Percentiles rank a stretch among this genome's conserved stretches.
phyloP scores from a whole-genome alignment of 345 rosid species.

The Brassica carinata region DNA sequence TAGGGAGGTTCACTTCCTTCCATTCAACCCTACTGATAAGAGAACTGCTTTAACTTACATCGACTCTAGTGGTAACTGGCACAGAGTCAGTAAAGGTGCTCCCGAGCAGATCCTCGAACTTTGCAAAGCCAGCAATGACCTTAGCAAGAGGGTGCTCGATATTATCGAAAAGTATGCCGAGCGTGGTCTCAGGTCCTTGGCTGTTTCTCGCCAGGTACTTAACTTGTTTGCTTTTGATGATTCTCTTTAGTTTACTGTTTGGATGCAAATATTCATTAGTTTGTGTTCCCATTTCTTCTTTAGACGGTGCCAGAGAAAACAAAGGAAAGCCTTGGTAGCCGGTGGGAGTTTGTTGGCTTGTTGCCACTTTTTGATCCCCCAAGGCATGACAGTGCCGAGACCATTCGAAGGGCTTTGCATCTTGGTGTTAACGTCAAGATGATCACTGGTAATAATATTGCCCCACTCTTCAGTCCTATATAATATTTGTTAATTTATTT shows the following conservation, averaged over 20 bases:
- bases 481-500: background rate
- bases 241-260: background rate
- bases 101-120: constrained; percentile 86
- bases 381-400: constrained; percentile 98
- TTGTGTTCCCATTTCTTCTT: background rate
- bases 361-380: constrained; percentile 98
- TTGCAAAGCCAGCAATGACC: constrained; percentile 79
- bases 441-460: constrained; percentile 86
- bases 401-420: constrained; percentile 88
- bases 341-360: constrained; percentile 89
- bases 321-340: constrained; percentile 77
- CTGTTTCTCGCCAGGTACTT: constrained; percentile 82
- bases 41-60: constrained; percentile 86
- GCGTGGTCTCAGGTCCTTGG: constrained; percentile 94
- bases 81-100: constrained; percentile 85
- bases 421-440: constrained; percentile 96
- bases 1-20: constrained; percentile 75
- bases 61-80: constrained; percentile 71
- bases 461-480: no score
- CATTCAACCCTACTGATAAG: constrained; percentile 86
- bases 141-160: constrained; percentile 69
- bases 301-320: constrained; percentile 88
- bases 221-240: background rate
- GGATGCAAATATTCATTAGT: background rate
- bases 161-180: constrained; percentile 93